Evolutionary conservation across 352 stramenopile species (phyloP).

Genomic region (Globisporangium middletonii): DNA sequence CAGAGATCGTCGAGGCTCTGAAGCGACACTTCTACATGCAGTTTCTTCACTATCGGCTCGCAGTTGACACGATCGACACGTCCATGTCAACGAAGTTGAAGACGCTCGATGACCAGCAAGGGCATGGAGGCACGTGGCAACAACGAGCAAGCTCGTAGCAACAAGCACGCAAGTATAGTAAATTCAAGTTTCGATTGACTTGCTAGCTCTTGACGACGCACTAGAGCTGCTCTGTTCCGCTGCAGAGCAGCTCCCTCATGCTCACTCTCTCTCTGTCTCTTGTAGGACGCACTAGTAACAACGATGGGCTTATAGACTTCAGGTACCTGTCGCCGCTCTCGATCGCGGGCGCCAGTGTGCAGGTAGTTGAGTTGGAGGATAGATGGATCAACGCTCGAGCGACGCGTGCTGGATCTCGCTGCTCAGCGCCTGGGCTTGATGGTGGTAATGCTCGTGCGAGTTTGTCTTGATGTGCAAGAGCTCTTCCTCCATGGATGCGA

Average conservation of each 20-base stretch:
- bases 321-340: background rate
- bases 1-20: background rate
- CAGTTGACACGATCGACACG: too few relatives aligned
- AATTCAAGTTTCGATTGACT: background rate
- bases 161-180: too few relatives aligned
- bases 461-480: constrained; percentile 69
- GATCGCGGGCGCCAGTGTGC: background rate
- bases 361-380: background rate
- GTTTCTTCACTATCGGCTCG: too few relatives aligned
- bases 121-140: too few relatives aligned
- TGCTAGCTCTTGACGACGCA: too few relatives aligned
- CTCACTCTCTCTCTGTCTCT: background rate
- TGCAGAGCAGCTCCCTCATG: background rate
- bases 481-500: constrained; percentile 74
- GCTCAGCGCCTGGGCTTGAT: constrained; percentile 49
- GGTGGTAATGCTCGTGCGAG: constrained; percentile 58
- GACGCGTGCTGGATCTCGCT: constrained; percentile 42
- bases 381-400: constrained; percentile 26
- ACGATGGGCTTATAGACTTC: background rate
- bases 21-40: background rate
- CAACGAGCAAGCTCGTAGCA: too few relatives aligned
- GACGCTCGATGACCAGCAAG: too few relatives aligned
- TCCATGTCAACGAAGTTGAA: too few relatives aligned
- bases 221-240: background rate
- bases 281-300: background rate